Evolutionary conservation across 2,329 filamentous ascomycete genomes (phyloP), one percentile per base, ranked within the genome.

Genomic region (Corniculantispora saksenae): DNA sequence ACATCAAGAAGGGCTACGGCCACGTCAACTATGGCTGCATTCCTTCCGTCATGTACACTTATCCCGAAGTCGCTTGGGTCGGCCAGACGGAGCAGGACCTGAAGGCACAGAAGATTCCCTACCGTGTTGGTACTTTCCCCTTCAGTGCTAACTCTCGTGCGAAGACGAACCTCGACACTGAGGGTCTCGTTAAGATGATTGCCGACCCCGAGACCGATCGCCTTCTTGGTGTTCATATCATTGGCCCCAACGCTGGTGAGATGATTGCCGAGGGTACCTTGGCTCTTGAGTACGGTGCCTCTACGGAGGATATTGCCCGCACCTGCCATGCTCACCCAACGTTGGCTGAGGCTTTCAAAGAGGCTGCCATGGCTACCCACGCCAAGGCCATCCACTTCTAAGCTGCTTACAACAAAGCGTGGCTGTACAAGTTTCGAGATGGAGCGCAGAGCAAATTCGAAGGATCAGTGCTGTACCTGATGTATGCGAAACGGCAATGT

Each of bases 21-120:
- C 95, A 99, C 81, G 95, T 99, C 82, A 99, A 99, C 90, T 99
- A 99, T 83, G 92, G 89, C 74, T 92, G 91, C 79, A 99, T 99
- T 76, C 95, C 95, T 70, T 95, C 92, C 40, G 95, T 99, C 82
- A 99, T 99, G 95, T 99, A 99, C 87, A 98, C 95, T 13, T 91
- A 97, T 83, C 95, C 95, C 40, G 95, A 99, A 81, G 95, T 98
- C 70, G 93, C 95, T 43, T 99, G 95, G 95, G 95, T 99, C 55
- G 95, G 95, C 66, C 94, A 97, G 84, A 97, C 90, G 79, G 95
- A 99, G 84, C 91, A 94, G 77, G 95, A 99, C 72, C 85, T 99
- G 70, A 97, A 98, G 87, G 88, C 89, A 70, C 86, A 90, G 68
- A 93, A 92, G 69, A 88, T 97, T 74, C 93, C 95, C 76, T 99